Percentiles rank a stretch among this genome's conserved stretches.
Evolutionary conservation across 805 yeast genomes (phyloP).

Genomic region (Yarrowia deformans): DNA sequence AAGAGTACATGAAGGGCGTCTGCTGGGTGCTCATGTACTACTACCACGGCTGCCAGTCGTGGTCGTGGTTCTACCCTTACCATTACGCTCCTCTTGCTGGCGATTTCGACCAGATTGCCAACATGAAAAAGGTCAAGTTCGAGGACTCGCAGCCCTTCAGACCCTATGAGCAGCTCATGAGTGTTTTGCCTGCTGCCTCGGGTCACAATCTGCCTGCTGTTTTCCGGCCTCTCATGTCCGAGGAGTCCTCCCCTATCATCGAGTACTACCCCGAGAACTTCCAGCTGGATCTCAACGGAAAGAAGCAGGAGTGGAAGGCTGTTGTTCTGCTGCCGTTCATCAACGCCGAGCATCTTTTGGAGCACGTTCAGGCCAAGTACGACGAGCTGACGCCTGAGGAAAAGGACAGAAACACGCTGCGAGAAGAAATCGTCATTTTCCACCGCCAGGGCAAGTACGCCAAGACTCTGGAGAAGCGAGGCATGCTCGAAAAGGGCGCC

Average conservation of each 20-base stretch:
- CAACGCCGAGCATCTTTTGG: conserved; percentile 76
- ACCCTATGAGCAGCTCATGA: conserved; percentile 94
- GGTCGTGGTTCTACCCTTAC: conserved; percentile 98
- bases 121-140: conserved; percentile 58
- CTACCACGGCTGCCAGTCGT: conserved; percentile 97
- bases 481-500: conserved; percentile 48
- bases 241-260: conserved; percentile 78
- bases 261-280: conserved; percentile 92
- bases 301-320: conserved; percentile 95
- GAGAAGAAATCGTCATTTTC: conserved; percentile 71
- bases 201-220: conserved; percentile 84
- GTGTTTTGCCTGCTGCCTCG: conserved; percentile 93
- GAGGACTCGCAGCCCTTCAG: conserved; percentile 77
- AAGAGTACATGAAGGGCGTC: conserved; percentile 87
- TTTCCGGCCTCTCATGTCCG: conserved; percentile 81
- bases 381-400: conserved; percentile 71
- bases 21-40: conserved; percentile 96
- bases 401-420: conserved; percentile 68
- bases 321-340: conserved; percentile 89
- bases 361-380: conserved; percentile 71
- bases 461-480: conserved; percentile 47
- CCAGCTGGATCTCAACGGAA: conserved; percentile 93
- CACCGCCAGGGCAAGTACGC: conserved; percentile 67
- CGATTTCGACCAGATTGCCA: conserved; percentile 68
- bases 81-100: conserved; percentile 98